Evolutionary conservation across 495 filamentous ascomycete genomes (phyloP).

Genomic region (Saxophila tyrrhenica): DNA sequence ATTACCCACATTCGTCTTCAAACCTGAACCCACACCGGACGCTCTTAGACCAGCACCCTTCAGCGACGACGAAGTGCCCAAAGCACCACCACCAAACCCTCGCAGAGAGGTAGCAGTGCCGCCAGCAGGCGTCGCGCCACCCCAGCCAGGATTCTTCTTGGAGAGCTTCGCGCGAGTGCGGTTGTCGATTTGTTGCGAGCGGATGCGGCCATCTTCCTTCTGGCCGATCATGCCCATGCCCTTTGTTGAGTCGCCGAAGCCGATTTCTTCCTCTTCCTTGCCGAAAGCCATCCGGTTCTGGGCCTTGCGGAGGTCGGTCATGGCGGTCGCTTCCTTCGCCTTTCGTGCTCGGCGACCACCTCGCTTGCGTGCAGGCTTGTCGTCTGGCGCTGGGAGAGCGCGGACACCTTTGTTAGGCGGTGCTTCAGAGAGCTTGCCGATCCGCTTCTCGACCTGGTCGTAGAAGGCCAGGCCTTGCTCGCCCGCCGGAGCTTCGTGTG

Average conservation of each 20-base stretch:
- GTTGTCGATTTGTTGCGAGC: constrained; percentile 81
- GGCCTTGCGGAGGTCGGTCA: constrained; percentile 93
- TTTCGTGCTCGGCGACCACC: constrained; percentile 85
- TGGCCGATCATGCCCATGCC: constrained; percentile 94
- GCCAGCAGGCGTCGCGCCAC: constrained; percentile 53
- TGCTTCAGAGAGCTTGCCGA: constrained; percentile 94
- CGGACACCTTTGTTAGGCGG: constrained; percentile 79
- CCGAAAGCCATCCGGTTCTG: constrained; percentile 95
- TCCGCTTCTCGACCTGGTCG: constrained; percentile 66
- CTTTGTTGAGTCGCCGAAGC: constrained; percentile 80
- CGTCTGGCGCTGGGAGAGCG: constrained; percentile 86
- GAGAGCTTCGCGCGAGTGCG: constrained; percentile 83
- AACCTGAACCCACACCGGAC: constrained; percentile 57
- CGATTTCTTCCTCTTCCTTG: constrained; percentile 89
- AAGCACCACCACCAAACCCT: constrained; percentile 52
- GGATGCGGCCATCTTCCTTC: constrained; percentile 73
- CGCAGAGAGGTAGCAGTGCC: constrained; percentile 58
- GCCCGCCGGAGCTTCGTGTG: constrained; percentile 73
- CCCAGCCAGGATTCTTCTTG: constrained; percentile 96
- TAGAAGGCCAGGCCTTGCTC: constrained; percentile 75
- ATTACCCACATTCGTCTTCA: constrained; percentile 25
- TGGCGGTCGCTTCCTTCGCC: constrained; percentile 91
- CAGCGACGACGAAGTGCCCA: constrained; percentile 55
- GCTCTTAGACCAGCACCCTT: constrained; percentile 61
- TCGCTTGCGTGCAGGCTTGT: constrained; percentile 88